These are phyloP conservation scores for Arxiozyma slooffiae DNA, from an alignment of 1,139 yeast species.

Conservation along the genomic window DNA sequence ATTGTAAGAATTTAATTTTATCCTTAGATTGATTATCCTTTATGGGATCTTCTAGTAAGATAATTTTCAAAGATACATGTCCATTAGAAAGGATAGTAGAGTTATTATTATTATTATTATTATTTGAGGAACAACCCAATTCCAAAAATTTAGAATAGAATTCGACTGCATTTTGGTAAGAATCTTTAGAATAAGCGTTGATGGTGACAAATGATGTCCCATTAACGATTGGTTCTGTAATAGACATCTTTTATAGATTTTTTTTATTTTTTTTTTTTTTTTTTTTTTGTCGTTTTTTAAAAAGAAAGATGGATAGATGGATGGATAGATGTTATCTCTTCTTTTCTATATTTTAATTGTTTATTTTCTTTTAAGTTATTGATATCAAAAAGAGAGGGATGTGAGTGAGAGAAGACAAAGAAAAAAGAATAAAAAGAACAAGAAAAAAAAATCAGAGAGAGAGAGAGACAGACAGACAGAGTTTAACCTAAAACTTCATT, in stretches of 20 bases:
- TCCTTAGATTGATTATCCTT: constrained; percentile 13
- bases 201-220: constrained; percentile 29
- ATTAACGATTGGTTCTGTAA: constrained; percentile 25
- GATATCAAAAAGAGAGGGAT: background rate
- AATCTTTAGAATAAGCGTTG: constrained; percentile 23
- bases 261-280: too few relatives aligned
- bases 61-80: constrained; percentile 16
- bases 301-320: background rate
- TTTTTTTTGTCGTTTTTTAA: too few relatives aligned
- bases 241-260: background rate
- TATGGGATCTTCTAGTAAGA: constrained; percentile 15
- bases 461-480: too few relatives aligned
- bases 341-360: background rate
- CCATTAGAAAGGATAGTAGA: constrained; percentile 15
- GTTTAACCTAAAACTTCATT: too few relatives aligned
- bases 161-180: constrained; percentile 20
- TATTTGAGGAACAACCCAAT: constrained; percentile 10
- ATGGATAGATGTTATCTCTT: background rate
- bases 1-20: constrained; percentile 11
- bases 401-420: too few relatives aligned
- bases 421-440: too few relatives aligned
- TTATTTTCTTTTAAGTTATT: background rate
- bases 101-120: background rate
- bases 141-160: constrained; percentile 25
- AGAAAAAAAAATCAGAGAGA: too few relatives aligned